Evolutionary conservation across 2,329 filamentous ascomycete genomes (phyloP), one percentile per base, ranked within the genome.

Genomic region (Exophiala spinifera): DNA sequence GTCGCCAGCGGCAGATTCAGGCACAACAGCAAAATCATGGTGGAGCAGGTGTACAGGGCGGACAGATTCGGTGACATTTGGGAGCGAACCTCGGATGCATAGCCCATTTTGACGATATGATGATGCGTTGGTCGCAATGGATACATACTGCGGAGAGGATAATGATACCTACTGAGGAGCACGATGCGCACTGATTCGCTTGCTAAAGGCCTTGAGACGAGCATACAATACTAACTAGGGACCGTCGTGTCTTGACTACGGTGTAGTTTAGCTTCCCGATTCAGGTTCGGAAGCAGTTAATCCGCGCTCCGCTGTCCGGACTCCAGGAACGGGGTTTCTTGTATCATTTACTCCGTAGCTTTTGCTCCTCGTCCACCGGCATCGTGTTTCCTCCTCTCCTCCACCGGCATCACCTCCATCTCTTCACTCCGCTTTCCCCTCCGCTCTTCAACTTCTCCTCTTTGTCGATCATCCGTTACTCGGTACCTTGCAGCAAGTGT

Each of bases 1-100:
- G 51, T n/a, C 31, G 52, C 23, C 57, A 57, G 20, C 42, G 25
- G 13, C 47, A 50, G 44, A 17, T 33, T 10, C 40, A 46, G 33
- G 23, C 25, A 20, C 48, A 46, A 25, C 42, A 25, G 20, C 50
- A 40, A 36, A 23, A 25, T 2, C 36, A 52, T n/a, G 28, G 5
- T 15, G 44, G 44, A 33, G 7, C n/a, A 34, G 44, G 19, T 20
- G n/a, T 21, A 21, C 44, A 34, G 10, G 14, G 8, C 19, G 44
- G 25, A 34, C 44, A 44, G n/a, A 44, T 44, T n/a, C 42, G 42
- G 42, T 44, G 23, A 15, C 10, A 13, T 44, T 44, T 23, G 10
- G 42, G 21, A 14, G n/a, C n/a, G 42, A 25, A 15, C 8, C 19
- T 25, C n/a, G 42, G 42, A 14, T 23, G 40, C 14, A 25, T 13